These are phyloP conservation scores for Pugionium cornutum DNA, from an alignment of 345 rosid genomes.

Conservation along the genomic window DNA sequence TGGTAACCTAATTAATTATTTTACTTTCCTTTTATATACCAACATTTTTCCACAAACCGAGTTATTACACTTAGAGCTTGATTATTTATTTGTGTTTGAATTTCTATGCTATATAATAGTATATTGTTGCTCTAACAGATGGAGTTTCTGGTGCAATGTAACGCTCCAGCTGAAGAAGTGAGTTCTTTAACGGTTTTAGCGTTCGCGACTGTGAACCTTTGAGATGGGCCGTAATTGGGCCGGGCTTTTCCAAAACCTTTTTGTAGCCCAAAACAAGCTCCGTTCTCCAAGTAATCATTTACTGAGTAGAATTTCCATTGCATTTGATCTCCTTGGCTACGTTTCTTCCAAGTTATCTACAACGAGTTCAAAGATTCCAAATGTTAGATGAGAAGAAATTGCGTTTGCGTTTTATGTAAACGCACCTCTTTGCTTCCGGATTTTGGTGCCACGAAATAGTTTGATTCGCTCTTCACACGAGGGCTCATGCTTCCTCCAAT, in stretches of 20 bases:
- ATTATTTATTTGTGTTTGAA: slow-evolving; percentile 7
- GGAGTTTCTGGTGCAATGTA: slow-evolving; percentile 43
- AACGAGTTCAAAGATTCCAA: not conserved
- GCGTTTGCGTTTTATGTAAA: not conserved
- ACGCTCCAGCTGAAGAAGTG: slow-evolving; percentile 58
- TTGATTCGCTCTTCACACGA: slow-evolving; percentile 73
- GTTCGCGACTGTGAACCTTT: slow-evolving; percentile 49
- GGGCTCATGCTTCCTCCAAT: slow-evolving; percentile 86
- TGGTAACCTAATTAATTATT: too few species aligned
- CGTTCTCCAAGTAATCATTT: slow-evolving; percentile 55
- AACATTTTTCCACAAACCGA: too few species aligned
- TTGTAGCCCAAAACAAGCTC: slow-evolving; percentile 53
- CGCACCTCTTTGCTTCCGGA: slow-evolving; percentile 52
- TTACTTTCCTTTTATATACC: too few species aligned
- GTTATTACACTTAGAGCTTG: not conserved
- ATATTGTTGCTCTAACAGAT: slow-evolving; percentile 34
- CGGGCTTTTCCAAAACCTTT: slow-evolving; percentile 52
- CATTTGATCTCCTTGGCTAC: slow-evolving; percentile 23
- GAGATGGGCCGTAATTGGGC: slow-evolving; percentile 47
- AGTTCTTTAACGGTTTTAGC: slow-evolving; percentile 46
- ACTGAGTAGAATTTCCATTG: slow-evolving; percentile 65
- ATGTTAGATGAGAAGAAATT: slow-evolving; percentile 5
- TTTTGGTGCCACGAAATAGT: slow-evolving; percentile 63
- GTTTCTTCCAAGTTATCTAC: slow-evolving; percentile 62
- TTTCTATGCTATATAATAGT: slow-evolving; percentile 5